Conservation (phyloP, 371 early-diverging fungal species). For the Actinomortierella ambigua region DNA sequence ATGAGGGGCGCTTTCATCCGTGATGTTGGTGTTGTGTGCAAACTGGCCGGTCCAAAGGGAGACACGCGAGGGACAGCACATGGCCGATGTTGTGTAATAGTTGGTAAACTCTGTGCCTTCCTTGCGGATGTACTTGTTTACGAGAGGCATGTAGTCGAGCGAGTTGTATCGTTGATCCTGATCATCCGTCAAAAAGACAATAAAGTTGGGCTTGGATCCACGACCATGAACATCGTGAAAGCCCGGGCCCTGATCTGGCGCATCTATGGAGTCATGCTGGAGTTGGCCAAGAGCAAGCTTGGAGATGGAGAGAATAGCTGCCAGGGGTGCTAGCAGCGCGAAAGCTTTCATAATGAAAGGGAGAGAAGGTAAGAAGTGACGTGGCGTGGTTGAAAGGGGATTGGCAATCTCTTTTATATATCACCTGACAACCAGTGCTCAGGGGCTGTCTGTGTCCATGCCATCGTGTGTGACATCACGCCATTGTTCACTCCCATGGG, state of each 20-base stretch:
- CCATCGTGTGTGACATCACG: too few species aligned
- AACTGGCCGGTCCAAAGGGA: constrained; percentile 63
- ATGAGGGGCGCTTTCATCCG: constrained; percentile 61
- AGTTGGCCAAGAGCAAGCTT: constrained; percentile 10
- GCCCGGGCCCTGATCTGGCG: constrained; percentile 5
- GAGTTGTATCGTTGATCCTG: constrained; percentile 63
- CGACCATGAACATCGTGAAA: constrained; percentile 5
- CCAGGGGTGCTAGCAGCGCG: constrained; percentile 15
- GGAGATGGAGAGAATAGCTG: constrained; percentile 26
- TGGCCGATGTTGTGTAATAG: constrained; percentile 66
- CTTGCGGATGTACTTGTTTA: constrained; percentile 64
- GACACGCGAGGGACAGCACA: constrained; percentile 71
- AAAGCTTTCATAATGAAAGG: constrained; percentile 14
- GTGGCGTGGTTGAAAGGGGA: too few species aligned
- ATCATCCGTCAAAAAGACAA: constrained; percentile 70
- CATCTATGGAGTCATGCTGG: neutral
- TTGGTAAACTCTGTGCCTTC: constrained; percentile 63
- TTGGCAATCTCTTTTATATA: too few species aligned
- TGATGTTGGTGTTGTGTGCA: constrained; percentile 68
- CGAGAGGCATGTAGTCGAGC: constrained; percentile 63
- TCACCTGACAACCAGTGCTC: too few species aligned
- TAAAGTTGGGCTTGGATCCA: constrained; percentile 56
- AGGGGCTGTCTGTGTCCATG: too few species aligned
- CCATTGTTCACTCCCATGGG: too few species aligned
- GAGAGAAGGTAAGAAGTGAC: too few species aligned